Conservation (phyloP, 768 basidiomycete species). For the Boletus tomentosulus region DNA sequence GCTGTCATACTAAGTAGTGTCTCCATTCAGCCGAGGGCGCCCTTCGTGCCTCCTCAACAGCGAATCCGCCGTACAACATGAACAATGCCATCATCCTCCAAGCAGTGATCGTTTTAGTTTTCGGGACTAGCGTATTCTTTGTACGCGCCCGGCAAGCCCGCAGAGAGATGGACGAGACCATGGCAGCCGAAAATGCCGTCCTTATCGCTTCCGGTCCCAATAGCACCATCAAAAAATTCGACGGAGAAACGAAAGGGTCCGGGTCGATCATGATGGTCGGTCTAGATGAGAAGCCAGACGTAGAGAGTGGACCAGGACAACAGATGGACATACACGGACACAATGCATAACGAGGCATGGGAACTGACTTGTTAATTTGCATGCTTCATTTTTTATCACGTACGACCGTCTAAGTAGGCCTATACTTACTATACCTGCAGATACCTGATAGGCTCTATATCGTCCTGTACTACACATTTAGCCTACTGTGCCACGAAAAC, state of each 20-base stretch:
- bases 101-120: constrained; percentile 43
- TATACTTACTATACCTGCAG: background rate
- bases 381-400: background rate
- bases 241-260: background rate
- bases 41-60: constrained; percentile 56
- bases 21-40: constrained; percentile 53
- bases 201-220: background rate
- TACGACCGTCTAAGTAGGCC: background rate
- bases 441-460: background rate
- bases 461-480: background rate
- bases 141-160: constrained; percentile 60
- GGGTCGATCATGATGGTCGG: background rate
- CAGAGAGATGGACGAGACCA: constrained; percentile 58
- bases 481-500: too few relatives aligned
- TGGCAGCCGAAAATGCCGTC: constrained; percentile 15
- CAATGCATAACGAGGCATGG: background rate
- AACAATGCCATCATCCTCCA: constrained; percentile 62
- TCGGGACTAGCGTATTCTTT: constrained; percentile 43
- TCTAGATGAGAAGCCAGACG: background rate
- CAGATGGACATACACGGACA: background rate
- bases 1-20: background rate
- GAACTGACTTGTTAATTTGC: background rate
- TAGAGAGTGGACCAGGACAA: background rate
- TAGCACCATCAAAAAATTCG: background rate
- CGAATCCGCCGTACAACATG: constrained; percentile 74